Base-by-base conservation (phyloP, 805 yeast species). In the Cyberlindnera mississippiensis region DNA sequence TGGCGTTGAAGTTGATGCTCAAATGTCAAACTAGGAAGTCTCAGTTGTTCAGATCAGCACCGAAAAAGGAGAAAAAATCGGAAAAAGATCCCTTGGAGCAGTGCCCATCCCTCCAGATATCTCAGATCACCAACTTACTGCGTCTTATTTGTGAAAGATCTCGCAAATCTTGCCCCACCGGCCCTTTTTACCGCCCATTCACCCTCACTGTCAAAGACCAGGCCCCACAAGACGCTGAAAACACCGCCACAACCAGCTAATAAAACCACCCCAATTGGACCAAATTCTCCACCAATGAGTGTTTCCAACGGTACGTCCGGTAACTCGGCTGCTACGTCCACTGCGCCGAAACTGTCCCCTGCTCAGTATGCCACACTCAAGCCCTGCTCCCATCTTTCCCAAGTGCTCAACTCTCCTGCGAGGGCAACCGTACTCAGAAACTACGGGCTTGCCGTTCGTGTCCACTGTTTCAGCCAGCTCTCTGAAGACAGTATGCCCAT, bases 311-410 rank as follows among this genome's bases (percentile, higher is more conserved):
- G 29, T 13, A 27, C 29, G 29, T 6, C 29, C 24, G 24, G 24
- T 6, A 20, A 6, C 6, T 13, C 27, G 27, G 18, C 35, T 11
- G 6, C 27, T 11, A 13, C 19, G 28, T 28, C 33, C 17, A 7
- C 33, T 9, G 6, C 37, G 20, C 37, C 38, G 30, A 31, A 28
- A 12, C 35, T 44, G 9, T 32, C 38, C n/a, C 33, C 37, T 22
- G 33, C 27, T 13, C 36, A 32, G 8, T 37, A 28, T 28, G 6
- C 35, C 9, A 38, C 57, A 0, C 18, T 53, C 12, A 36, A 42
- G 7, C 52, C 59, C 5, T 57, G 61, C 37, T 48, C 60, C 2
- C 61, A 57, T 38, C 29, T 58, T 2, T 31, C 56, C 5, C 62
- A 57, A 30, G 60, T 57, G 6, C 41, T 58, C 12, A 42, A 45